Evolutionary conservation across 2,329 filamentous ascomycete species (phyloP), one percentile per base, ranked within the genome.

Genomic region (Simplicillium aogashimaense): DNA sequence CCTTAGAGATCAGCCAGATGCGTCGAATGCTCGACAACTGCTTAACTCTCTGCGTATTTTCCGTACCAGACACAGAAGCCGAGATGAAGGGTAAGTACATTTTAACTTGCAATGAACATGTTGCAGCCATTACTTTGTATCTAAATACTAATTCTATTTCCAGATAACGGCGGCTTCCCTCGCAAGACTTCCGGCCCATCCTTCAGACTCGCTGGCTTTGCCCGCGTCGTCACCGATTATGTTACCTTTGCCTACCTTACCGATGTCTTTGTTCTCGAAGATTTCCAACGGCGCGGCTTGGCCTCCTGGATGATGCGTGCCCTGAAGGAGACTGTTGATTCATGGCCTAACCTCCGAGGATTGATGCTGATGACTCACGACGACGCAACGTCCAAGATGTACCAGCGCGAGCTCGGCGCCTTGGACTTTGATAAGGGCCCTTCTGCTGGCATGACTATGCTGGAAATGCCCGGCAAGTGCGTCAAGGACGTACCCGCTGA

Each of bases 161-260:
- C 39, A 65, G 62, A 45, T 39, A 55, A 59, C 38, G 57, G 42
- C 11, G 42, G 59, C 17, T 48, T 54, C 20, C 53, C 55, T 17
- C 51, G 53, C 25, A 51, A 52, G 18, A 50, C 53, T 18, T 46
- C 52, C 37, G 57, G 59, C 28, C 51, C 56, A 16, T 47, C 52
- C 11, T 52, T 59, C 33, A 52, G 53, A 18, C 57, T 67, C 52
- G 58, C 64, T 39, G 65, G 65, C 41, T 57, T 67, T 40, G 58
- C 61, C 36, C 61, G 83, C 29, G 57, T 83, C n/a, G 63, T 86
- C 38, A 87, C 82, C 8, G 83, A 87, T 57, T 72, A 74, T 50
- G 69, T 77, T 36, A 82, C 81, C 0, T 76, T 85, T 49, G 78
- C 73, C 29, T 87, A 83, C 43, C 59, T 67, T 40, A 81, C 81